Percentiles rank a stretch among this genome's conserved stretches.
phyloP scores from a whole-genome alignment of 108 stramenopile genomes.

The Pseudonitzschia delicatissima region DNA sequence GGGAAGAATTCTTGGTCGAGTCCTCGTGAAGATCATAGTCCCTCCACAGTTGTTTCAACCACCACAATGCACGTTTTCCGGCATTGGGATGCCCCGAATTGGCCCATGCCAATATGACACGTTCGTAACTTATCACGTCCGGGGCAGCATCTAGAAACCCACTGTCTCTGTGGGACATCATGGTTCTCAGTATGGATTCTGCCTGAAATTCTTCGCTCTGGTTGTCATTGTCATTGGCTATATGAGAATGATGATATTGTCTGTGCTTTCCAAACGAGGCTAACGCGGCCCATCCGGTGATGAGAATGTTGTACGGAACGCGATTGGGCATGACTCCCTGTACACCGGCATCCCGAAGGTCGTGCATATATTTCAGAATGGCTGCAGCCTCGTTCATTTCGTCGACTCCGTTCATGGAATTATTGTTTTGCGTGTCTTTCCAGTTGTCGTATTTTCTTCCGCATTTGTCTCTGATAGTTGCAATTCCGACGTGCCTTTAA shows the following conservation, averaged over 20 bases:
- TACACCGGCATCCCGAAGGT: slow-evolving; percentile 42
- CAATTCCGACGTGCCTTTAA: slow-evolving; percentile 32
- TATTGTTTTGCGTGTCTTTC: not conserved
- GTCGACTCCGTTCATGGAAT: slow-evolving; percentile 42
- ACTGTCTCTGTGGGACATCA: slow-evolving; percentile 43
- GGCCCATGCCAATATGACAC: slow-evolving; percentile 70
- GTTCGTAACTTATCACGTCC: slow-evolving; percentile 58
- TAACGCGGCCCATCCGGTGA: slow-evolving; percentile 53
- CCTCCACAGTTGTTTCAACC: slow-evolving; percentile 65
- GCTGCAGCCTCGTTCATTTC: slow-evolving; percentile 57
- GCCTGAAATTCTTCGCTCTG: slow-evolving; percentile 35
- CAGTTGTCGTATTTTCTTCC: not conserved
- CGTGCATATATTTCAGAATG: slow-evolving; percentile 56
- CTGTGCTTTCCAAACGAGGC: slow-evolving; percentile 32
- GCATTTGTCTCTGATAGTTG: not conserved
- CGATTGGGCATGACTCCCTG: slow-evolving; percentile 42
- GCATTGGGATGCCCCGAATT: slow-evolving; percentile 46
- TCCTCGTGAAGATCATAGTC: slow-evolving; percentile 34
- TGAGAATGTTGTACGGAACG: slow-evolving; percentile 67
- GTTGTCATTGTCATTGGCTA: not conserved
- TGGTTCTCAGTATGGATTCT: slow-evolving; percentile 61
- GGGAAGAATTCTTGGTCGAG: not conserved
- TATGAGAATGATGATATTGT: slow-evolving; percentile 3
- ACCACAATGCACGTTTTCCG: slow-evolving; percentile 60
- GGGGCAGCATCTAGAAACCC: slow-evolving; percentile 39